These are phyloP conservation scores for Schizophyllum amplum DNA, from an alignment of 1,284 basidiomycete species.

Conservation along the genomic window DNA sequence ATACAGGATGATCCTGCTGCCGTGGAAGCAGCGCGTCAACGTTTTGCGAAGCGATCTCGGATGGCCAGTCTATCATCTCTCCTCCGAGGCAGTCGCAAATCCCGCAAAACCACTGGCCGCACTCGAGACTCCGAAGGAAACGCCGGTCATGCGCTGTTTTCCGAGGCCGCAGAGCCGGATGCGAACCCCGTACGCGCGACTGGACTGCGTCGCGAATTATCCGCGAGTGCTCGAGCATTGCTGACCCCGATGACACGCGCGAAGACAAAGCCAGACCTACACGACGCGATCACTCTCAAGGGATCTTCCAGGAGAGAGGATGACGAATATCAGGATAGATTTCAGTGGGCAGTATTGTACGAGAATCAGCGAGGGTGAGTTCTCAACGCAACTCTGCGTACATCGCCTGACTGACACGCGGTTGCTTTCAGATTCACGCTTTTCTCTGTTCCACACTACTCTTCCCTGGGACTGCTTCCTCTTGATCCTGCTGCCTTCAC, in stretches of 20 bases:
- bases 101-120: not conserved
- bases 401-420: conserved; percentile 1
- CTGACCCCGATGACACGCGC: not conserved
- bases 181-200: not conserved
- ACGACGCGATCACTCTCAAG: not conserved
- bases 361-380: conserved; percentile 73
- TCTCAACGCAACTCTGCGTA: conserved; percentile 7
- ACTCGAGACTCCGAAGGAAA: not conserved
- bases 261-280: not conserved
- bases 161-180: not conserved
- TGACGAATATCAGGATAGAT: not conserved
- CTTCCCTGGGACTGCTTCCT: conserved; percentile 58
- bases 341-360: not conserved
- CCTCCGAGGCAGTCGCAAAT: not conserved
- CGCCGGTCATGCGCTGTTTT: not conserved
- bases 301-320: not conserved
- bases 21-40: not conserved
- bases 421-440: conserved; percentile 44
- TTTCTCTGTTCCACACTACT: conserved; percentile 70
- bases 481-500: conserved; percentile 73
- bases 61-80: not conserved
- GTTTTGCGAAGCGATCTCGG: not conserved
- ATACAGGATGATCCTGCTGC: not conserved
- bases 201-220: not conserved
- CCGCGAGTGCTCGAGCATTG: not conserved